Conservation (phyloP, 2,329 filamentous ascomycete genomes). For the Alternaria rosae region DNA sequence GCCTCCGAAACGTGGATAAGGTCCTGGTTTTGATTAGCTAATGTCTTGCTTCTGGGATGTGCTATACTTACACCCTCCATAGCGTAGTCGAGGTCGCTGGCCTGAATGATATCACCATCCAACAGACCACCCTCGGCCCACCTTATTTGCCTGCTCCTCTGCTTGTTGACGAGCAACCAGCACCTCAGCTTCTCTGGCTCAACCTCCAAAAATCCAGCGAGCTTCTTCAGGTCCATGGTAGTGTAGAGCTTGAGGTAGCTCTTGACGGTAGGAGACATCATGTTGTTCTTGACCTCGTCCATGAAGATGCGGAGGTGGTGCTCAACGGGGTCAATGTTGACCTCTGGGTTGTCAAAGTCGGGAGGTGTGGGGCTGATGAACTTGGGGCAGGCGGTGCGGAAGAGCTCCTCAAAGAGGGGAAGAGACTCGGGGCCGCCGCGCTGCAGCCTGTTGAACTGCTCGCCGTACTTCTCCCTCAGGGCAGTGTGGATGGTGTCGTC, state of each 20-base stretch:
- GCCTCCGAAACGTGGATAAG: conserved; percentile 98
- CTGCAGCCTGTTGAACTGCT: conserved; percentile 96
- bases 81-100: conserved; percentile 95
- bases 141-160: conserved; percentile 94
- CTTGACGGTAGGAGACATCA: conserved; percentile 97
- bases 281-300: conserved; percentile 99
- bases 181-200: conserved; percentile 94
- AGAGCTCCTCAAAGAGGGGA: conserved; percentile 97
- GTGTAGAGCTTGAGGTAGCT: conserved; percentile 99
- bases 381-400: conserved; percentile 97
- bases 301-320: conserved; percentile 98
- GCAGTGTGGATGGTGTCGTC: conserved; percentile 99
- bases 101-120: conserved; percentile 91
- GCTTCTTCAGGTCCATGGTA: conserved; percentile 98
- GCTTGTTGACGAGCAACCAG: conserved; percentile 97
- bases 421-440: conserved; percentile 94
- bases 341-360: conserved; percentile 94
- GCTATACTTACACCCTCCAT: conserved; percentile 81
- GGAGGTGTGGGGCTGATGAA: conserved; percentile 98
- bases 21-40: conserved; percentile 65
- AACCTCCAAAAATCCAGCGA: conserved; percentile 95
- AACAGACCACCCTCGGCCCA: conserved; percentile 90
- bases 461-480: conserved; percentile 97
- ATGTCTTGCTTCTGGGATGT: not conserved
- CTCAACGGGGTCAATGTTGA: conserved; percentile 96